phyloP scores from a whole-genome alignment of 2,329 filamentous ascomycete species.

The Penicillium sclerotigenum region DNA sequence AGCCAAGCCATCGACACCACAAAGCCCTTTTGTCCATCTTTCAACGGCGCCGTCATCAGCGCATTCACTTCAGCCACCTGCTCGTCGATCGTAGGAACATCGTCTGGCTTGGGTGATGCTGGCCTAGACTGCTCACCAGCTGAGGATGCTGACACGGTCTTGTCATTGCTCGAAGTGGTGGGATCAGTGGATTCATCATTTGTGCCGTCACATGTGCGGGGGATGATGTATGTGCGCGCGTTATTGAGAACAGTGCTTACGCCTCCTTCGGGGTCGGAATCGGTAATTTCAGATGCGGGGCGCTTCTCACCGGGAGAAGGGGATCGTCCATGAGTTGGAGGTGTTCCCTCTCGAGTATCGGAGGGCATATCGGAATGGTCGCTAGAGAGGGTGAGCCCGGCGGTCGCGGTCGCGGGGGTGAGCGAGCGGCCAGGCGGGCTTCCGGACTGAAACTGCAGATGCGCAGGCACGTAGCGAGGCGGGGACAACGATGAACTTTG shows the following conservation, averaged over 20 bases:
- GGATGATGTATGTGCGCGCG: slow-evolving; percentile 10
- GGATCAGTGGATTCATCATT: slow-evolving; percentile 36
- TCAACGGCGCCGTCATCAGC: slow-evolving; percentile 53
- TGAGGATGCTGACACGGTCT: slow-evolving; percentile 32
- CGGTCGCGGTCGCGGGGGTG: slow-evolving; percentile 51
- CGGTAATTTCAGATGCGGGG: slow-evolving; percentile 32
- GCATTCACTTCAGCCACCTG: slow-evolving; percentile 72
- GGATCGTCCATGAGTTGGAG: slow-evolving; percentile 27
- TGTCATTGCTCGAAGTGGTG: slow-evolving; percentile 38
- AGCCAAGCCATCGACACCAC: slow-evolving; percentile 80
- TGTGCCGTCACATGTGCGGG: slow-evolving; percentile 30
- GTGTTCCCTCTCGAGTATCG: slow-evolving; percentile 28
- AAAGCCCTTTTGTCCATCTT: slow-evolving; percentile 72
- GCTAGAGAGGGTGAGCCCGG: slow-evolving; percentile 50
- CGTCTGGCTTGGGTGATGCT: slow-evolving; percentile 21
- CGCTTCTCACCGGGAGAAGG: slow-evolving; percentile 39
- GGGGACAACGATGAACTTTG: slow-evolving; percentile 32
- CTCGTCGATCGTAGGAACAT: slow-evolving; percentile 54
- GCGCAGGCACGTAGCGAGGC: slow-evolving; percentile 53
- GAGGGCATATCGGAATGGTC: slow-evolving; percentile 46
- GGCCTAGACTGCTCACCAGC: slow-evolving; percentile 28
- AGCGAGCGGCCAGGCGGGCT: slow-evolving; percentile 38
- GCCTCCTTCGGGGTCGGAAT: slow-evolving; percentile 26
- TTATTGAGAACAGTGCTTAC: slow-evolving; percentile 14
- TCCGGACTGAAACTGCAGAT: slow-evolving; percentile 51